Conservation (phyloP, 768 basidiomycete species). For the Fibroporia radiculosa region DNA sequence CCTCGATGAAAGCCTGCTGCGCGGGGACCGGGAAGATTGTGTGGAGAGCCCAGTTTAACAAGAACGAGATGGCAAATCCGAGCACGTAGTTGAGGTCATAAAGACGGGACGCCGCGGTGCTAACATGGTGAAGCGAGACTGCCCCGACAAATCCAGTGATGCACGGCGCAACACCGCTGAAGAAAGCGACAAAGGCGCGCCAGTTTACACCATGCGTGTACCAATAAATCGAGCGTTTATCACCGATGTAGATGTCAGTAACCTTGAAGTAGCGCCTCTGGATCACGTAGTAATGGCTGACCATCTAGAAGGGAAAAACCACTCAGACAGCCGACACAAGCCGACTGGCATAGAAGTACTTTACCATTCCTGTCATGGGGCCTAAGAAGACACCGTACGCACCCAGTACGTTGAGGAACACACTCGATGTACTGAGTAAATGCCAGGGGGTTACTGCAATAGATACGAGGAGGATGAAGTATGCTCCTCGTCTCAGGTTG, state of each 20-base stretch:
- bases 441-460: conserved; percentile 36
- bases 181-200: conserved; percentile 18
- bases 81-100: conserved; percentile 13
- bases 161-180: conserved; percentile 15
- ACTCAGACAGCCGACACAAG: too few relatives aligned
- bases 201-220: conserved; percentile 19
- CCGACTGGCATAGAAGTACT: background rate
- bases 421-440: conserved; percentile 29
- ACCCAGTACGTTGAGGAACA: conserved; percentile 30
- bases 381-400: conserved; percentile 40
- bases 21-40: background rate
- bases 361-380: conserved; percentile 22
- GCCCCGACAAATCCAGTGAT: conserved; percentile 15
- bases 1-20: background rate
- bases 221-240: conserved; percentile 13
- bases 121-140: conserved; percentile 4
- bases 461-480: conserved; percentile 23
- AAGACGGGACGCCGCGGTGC: conserved; percentile 5
- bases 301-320: conserved; percentile 15
- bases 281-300: conserved; percentile 23
- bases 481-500: conserved; percentile 35
- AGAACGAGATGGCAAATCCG: conserved; percentile 12
- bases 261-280: conserved; percentile 13
- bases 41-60: conserved; percentile 1
- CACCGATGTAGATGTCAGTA: conserved; percentile 17